phyloP scores from a whole-genome alignment of 2,329 filamentous ascomycete species.

The Pochonia chlamydosporia region DNA sequence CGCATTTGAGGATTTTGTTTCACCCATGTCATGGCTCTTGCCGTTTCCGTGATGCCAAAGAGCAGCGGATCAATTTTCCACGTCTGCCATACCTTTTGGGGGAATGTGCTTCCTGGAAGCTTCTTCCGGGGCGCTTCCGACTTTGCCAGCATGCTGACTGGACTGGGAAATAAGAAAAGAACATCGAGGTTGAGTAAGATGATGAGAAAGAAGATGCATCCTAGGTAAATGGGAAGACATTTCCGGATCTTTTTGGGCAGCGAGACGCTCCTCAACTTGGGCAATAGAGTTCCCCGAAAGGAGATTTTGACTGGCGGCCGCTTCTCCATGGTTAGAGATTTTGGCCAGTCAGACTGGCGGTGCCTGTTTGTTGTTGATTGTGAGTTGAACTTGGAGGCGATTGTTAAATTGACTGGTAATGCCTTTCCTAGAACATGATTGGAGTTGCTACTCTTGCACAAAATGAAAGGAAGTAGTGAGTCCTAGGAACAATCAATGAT shows the following conservation, averaged over 20 bases:
- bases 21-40: conserved; percentile 58
- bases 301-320: conserved; percentile 24
- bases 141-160: conserved; percentile 14
- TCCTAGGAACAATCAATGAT: too few relatives aligned
- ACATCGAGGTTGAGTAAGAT: conserved; percentile 39
- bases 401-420: too few relatives aligned
- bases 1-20: conserved; percentile 59
- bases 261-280: conserved; percentile 25
- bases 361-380: too few relatives aligned
- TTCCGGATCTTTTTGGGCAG: conserved; percentile 44
- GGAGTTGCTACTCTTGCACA: too few relatives aligned
- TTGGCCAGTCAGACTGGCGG: too few relatives aligned
- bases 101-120: conserved; percentile 38
- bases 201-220: conserved; percentile 36
- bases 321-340: conserved; percentile 10
- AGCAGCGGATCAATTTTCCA: conserved; percentile 66
- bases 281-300: background rate
- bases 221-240: conserved; percentile 39
- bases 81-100: conserved; percentile 69
- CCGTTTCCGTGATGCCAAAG: conserved; percentile 59
- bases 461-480: too few relatives aligned
- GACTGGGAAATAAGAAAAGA: background rate
- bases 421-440: too few relatives aligned
- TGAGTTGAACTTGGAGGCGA: too few relatives aligned
- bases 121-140: conserved; percentile 5